A percentile compares a stretch with the other conserved stretches of the same genome.
Conservation (phyloP, 163 green algal genomes). For the Chloromonas sp. region DNA sequence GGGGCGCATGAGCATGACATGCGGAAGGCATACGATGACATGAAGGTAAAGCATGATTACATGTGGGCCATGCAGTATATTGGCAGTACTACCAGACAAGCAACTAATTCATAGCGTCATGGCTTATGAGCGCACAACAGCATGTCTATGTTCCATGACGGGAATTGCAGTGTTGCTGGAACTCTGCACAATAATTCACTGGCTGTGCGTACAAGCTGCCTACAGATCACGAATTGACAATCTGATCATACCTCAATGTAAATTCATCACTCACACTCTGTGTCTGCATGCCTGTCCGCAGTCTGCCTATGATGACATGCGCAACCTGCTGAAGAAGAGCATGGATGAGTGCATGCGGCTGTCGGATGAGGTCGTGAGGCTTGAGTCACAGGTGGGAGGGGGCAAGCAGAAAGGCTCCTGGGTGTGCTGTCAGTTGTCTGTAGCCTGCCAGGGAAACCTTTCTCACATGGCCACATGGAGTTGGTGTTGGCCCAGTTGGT, state of each 20-base stretch:
- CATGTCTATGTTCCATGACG: not conserved
- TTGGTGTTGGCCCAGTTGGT: not conserved
- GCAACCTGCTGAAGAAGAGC: conserved; percentile 34
- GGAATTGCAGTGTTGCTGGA: not conserved
- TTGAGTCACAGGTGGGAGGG: conserved; percentile 13
- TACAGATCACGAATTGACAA: not conserved
- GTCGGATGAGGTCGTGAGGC: conserved; percentile 32
- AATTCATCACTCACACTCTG: not conserved
- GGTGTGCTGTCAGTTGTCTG: not conserved
- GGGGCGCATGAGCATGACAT: not conserved
- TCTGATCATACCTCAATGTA: not conserved
- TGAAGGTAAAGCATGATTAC: not conserved
- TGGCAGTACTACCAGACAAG: not conserved
- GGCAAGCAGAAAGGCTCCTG: not conserved
- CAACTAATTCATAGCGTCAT: not conserved
- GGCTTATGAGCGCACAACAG: too few species aligned
- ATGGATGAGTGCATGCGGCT: conserved; percentile 42
- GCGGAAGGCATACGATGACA: not conserved
- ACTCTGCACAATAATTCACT: not conserved
- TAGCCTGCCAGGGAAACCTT: not conserved
- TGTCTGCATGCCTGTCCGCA: not conserved
- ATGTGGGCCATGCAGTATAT: not conserved
- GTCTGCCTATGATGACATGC: conserved; percentile 27
- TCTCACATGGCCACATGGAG: not conserved
- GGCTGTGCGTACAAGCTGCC: not conserved